Conservation (phyloP, 225 moss, liverwort and hornwort genomes). For the Asterella californica region DNA sequence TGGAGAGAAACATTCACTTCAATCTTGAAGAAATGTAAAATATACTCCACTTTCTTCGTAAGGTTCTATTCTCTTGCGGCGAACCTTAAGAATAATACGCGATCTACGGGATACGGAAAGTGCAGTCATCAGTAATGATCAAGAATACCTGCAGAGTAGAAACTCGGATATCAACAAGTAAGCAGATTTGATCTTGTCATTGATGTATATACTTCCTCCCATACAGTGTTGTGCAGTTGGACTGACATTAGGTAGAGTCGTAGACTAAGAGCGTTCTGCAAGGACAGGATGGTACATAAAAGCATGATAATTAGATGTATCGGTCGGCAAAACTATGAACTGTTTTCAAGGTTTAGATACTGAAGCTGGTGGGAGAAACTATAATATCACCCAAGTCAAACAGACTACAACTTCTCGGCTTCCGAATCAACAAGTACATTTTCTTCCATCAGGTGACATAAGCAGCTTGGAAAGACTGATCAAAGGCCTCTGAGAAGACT, state of each 20-base stretch:
- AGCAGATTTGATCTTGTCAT: constrained; percentile 7
- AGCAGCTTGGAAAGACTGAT: background rate
- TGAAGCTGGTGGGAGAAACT: background rate
- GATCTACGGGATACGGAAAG: background rate
- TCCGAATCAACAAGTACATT: background rate
- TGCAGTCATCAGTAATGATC: background rate
- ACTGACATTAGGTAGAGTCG: background rate
- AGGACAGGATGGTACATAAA: background rate
- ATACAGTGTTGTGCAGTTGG: background rate
- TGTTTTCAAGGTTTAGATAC: background rate
- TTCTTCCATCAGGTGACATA: background rate
- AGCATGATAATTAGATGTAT: background rate
- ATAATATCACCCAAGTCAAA: background rate
- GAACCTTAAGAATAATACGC: background rate
- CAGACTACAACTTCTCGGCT: background rate
- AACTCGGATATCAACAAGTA: constrained; percentile 11
- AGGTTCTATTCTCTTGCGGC: background rate
- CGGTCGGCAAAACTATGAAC: background rate
- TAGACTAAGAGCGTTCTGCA: background rate
- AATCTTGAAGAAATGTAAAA: background rate
- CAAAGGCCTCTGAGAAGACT: too few species aligned
- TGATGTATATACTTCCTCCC: constrained; percentile 8
- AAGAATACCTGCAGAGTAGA: constrained; percentile 20
- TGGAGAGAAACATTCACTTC: background rate
- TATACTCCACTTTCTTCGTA: background rate